Evolutionary conservation across 257 asterid genomes (phyloP).

Genomic region (Nicotiana tomentosiformis): DNA sequence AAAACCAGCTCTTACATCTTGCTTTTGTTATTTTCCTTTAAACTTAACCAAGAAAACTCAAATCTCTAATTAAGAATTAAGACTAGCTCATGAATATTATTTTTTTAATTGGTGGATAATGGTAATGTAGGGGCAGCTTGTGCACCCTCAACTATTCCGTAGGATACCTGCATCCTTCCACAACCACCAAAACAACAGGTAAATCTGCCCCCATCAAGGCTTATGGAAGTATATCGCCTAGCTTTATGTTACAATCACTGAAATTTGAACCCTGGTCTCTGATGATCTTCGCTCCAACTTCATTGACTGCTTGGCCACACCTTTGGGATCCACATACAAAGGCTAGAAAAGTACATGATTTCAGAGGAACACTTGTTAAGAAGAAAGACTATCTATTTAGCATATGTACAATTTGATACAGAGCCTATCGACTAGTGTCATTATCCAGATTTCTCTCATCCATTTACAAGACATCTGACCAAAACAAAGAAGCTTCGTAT

Average conservation of each 20-base stretch:
- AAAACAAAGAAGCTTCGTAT: not conserved
- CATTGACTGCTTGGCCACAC: not conserved
- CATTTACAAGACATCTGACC: conserved; percentile 6
- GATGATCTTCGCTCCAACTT: not conserved
- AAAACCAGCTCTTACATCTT: too few relatives aligned
- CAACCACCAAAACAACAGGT: too few relatives aligned
- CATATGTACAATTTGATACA: not conserved
- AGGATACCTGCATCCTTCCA: too few relatives aligned
- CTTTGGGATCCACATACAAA: not conserved
- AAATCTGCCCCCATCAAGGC: too few relatives aligned
- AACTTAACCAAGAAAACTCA: too few relatives aligned
- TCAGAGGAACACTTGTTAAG: not conserved
- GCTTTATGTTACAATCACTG: not conserved
- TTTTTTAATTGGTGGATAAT: too few relatives aligned
- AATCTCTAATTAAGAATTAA: too few relatives aligned
- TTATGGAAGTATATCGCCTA: not conserved
- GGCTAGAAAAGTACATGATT: not conserved
- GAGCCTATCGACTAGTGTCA: not conserved
- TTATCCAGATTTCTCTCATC: not conserved
- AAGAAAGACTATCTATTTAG: not conserved
- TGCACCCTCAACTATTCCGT: too few relatives aligned
- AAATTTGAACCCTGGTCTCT: not conserved
- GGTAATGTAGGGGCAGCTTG: too few relatives aligned
- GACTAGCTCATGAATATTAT: too few relatives aligned
- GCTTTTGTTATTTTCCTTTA: too few relatives aligned